A percentile compares a stretch with the other conserved stretches of the same genome.
These are phyloP conservation scores for Hypoxylon sp. DNA, from an alignment of 2,329 filamentous ascomycete species.

Conservation along the genomic window DNA sequence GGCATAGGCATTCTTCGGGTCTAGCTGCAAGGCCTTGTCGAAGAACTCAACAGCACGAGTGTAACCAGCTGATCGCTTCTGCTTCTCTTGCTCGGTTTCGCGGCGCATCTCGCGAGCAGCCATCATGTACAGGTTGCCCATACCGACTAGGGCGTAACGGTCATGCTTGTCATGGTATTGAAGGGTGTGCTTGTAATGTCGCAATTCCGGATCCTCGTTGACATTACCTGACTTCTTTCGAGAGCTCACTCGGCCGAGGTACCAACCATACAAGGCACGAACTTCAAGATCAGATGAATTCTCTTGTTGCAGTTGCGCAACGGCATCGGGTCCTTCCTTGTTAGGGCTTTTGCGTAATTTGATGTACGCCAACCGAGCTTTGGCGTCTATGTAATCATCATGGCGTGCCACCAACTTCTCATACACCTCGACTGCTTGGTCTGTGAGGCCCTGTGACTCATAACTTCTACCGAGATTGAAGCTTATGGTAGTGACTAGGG, in stretches of 20 bases:
- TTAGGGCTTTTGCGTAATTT: slow-evolving; percentile 83
- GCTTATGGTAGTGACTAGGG: slow-evolving; percentile 93
- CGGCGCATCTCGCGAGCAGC: slow-evolving; percentile 95
- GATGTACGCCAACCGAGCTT: slow-evolving; percentile 90
- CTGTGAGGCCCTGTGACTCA: slow-evolving; percentile 83
- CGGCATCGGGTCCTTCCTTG: slow-evolving; percentile 87
- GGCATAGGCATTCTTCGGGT: slow-evolving; percentile 94
- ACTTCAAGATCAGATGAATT: slow-evolving; percentile 91
- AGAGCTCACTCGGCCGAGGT: slow-evolving; percentile 82
- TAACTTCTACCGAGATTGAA: slow-evolving; percentile 97
- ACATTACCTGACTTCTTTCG: slow-evolving; percentile 87
- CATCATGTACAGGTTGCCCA: slow-evolving; percentile 93
- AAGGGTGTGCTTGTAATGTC: slow-evolving; percentile 96
- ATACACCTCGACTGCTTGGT: slow-evolving; percentile 90
- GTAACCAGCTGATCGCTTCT: slow-evolving; percentile 90
- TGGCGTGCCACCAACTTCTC: slow-evolving; percentile 88
- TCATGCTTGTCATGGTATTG: slow-evolving; percentile 98
- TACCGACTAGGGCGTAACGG: slow-evolving; percentile 93
- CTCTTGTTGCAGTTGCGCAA: slow-evolving; percentile 87
- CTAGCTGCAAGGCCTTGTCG: slow-evolving; percentile 95
- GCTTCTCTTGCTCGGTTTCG: slow-evolving; percentile 89
- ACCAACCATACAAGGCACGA: slow-evolving; percentile 94
- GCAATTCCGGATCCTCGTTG: slow-evolving; percentile 89
- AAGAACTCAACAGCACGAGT: slow-evolving; percentile 97
- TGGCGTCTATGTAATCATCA: slow-evolving; percentile 92